phyloP scores from a whole-genome alignment of 768 basidiomycete species.

The Trametes maxima region DNA sequence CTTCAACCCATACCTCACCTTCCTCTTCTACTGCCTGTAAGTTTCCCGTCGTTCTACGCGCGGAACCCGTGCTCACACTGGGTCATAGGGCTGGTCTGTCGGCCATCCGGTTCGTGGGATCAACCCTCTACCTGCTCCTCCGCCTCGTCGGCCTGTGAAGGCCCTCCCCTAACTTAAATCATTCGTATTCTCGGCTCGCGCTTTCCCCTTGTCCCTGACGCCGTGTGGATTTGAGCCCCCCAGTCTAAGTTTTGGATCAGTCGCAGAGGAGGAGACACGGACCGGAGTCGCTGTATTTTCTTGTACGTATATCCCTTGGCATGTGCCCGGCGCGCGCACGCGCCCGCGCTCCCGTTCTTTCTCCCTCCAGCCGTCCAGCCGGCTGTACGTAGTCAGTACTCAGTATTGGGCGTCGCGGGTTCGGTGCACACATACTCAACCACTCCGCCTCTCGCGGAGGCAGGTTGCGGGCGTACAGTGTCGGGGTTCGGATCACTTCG shows the following conservation, averaged over 20 bases:
- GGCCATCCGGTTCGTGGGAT: conserved; percentile 79
- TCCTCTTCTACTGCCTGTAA: conserved; percentile 72
- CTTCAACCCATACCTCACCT: conserved; percentile 89
- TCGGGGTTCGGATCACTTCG: too few species aligned
- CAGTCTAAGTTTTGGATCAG: too few species aligned
- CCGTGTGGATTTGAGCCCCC: background rate
- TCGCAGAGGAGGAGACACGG: background rate
- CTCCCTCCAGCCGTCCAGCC: background rate
- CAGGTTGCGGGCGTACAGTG: background rate
- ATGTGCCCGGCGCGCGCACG: background rate
- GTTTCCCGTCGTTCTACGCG: conserved; percentile 23
- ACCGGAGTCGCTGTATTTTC: conserved; percentile 18
- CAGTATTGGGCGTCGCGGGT: conserved; percentile 15
- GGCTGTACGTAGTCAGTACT: conserved; percentile 2
- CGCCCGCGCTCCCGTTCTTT: background rate
- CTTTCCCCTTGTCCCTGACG: background rate
- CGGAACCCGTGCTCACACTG: background rate
- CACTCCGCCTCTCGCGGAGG: background rate
- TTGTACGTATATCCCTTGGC: conserved; percentile 19
- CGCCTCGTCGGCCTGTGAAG: conserved; percentile 64
- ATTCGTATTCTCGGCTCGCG: background rate
- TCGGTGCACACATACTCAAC: conserved; percentile 17
- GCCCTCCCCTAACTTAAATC: conserved; percentile 11
- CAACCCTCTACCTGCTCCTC: conserved; percentile 76
- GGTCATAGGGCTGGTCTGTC: conserved; percentile 70